Evolutionary conservation across 2,329 filamentous ascomycete species (phyloP).

Genomic region (Monosporascus sp.): DNA sequence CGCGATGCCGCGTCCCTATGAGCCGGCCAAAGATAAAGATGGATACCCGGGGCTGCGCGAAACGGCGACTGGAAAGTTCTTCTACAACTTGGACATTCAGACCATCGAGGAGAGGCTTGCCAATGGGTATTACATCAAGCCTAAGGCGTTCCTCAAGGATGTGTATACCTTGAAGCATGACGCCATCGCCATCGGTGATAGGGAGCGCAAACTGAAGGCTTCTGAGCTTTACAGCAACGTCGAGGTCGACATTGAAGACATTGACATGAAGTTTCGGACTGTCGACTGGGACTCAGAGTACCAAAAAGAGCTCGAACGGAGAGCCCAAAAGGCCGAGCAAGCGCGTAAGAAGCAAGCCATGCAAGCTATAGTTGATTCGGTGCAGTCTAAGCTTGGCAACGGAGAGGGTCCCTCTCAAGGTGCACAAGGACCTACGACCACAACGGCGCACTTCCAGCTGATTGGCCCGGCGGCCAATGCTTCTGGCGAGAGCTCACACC

Average conservation of each 20-base stretch:
- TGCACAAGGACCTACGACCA: constrained; percentile 37
- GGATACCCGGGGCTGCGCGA: constrained; percentile 73
- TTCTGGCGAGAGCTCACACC: constrained; percentile 35
- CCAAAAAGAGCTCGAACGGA: constrained; percentile 62
- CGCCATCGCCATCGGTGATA: constrained; percentile 74
- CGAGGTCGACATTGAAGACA: constrained; percentile 80
- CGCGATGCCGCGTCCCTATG: constrained; percentile 66
- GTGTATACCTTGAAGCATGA: constrained; percentile 82
- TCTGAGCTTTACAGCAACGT: constrained; percentile 92
- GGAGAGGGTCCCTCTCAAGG: constrained; percentile 38
- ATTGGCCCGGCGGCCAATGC: constrained; percentile 57
- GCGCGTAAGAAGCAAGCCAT: constrained; percentile 57
- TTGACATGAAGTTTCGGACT: constrained; percentile 62
- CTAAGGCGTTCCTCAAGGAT: constrained; percentile 83
- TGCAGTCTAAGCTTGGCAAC: constrained; percentile 44
- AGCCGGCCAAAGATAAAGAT: constrained; percentile 72
- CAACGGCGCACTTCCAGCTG: constrained; percentile 48
- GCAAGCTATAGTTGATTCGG: constrained; percentile 47
- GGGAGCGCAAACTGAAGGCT: constrained; percentile 75
- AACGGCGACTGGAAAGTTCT: constrained; percentile 73
- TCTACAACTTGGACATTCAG: constrained; percentile 88
- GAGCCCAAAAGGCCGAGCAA: constrained; percentile 53
- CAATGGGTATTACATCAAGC: constrained; percentile 91
- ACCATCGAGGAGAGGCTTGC: constrained; percentile 95
- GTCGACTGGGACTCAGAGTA: constrained; percentile 81